phyloP scores from a whole-genome alignment of 208 protist species.

The Trypanosoma platydactyli region DNA sequence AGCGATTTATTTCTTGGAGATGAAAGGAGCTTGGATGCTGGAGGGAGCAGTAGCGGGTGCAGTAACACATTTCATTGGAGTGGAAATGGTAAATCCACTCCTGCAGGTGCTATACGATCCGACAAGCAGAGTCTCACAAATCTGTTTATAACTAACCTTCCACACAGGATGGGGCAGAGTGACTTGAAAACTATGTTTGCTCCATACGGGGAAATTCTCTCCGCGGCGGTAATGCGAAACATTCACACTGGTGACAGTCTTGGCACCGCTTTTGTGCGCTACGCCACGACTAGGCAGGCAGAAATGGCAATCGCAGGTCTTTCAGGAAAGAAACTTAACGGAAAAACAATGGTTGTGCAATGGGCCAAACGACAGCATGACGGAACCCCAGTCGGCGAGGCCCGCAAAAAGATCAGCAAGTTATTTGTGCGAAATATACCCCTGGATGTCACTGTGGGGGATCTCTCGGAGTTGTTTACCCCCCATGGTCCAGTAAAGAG shows the following conservation, averaged over 20 bases:
- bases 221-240: conserved; percentile 71
- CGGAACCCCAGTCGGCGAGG: conserved; percentile 64
- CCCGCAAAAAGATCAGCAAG: conserved; percentile 66
- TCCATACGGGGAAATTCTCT: conserved; percentile 54
- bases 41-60: too few species aligned
- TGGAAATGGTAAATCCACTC: neutral
- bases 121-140: conserved; percentile 25
- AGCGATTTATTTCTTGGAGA: too few species aligned
- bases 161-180: conserved; percentile 9
- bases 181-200: conserved; percentile 1
- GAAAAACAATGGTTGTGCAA: conserved; percentile 64
- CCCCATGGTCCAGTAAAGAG: conserved; percentile 53
- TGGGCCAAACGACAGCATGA: conserved; percentile 85
- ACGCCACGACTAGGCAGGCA: conserved; percentile 58
- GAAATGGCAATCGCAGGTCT: conserved; percentile 44
- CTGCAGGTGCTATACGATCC: neutral
- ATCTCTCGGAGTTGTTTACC: conserved; percentile 46
- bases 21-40: too few species aligned
- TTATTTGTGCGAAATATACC: conserved; percentile 88
- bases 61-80: too few species aligned
- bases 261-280: conserved; percentile 84
- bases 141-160: conserved; percentile 27
- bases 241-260: conserved; percentile 84
- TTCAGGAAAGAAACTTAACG: conserved; percentile 40
- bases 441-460: conserved; percentile 40